These are phyloP conservation scores for Saccharum spontaneum DNA, from an alignment of 176 grass and related monocot species.

Conservation along the genomic window DNA sequence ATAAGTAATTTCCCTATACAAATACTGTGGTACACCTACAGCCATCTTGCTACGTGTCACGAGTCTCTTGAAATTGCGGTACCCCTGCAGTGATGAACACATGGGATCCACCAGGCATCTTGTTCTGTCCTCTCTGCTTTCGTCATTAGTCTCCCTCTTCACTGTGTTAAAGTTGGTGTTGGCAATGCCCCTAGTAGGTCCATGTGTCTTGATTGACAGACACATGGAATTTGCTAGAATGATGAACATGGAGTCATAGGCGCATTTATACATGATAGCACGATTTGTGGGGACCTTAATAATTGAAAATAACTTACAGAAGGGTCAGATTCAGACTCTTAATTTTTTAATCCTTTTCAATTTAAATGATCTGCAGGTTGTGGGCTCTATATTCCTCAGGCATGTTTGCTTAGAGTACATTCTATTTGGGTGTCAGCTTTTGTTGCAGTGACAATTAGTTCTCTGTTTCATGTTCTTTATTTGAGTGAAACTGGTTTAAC, in stretches of 20 bases:
- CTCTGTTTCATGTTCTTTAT: neutral
- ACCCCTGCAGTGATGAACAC: neutral
- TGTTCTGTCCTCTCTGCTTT: neutral
- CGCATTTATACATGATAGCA: neutral
- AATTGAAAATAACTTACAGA: neutral
- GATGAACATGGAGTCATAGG: neutral
- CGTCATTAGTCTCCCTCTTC: neutral
- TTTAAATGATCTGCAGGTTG: neutral
- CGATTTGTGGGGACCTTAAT: neutral
- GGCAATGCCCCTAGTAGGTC: neutral
- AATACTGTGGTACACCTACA: neutral
- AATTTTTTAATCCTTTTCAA: neutral
- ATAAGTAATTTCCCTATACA: neutral
- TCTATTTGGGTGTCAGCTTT: neutral
- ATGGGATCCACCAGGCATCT: neutral
- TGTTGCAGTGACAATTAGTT: neutral
- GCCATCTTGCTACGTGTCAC: neutral
- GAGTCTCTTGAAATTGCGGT: neutral
- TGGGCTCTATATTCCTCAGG: neutral
- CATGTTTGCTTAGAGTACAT: neutral
- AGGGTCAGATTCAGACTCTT: neutral
- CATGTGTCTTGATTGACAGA: neutral
- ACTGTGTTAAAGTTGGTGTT: neutral
- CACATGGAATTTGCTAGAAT: neutral
- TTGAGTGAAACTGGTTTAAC: neutral